Conservation (phyloP, 441 rosid genomes). For the Brassica balearica region DNA sequence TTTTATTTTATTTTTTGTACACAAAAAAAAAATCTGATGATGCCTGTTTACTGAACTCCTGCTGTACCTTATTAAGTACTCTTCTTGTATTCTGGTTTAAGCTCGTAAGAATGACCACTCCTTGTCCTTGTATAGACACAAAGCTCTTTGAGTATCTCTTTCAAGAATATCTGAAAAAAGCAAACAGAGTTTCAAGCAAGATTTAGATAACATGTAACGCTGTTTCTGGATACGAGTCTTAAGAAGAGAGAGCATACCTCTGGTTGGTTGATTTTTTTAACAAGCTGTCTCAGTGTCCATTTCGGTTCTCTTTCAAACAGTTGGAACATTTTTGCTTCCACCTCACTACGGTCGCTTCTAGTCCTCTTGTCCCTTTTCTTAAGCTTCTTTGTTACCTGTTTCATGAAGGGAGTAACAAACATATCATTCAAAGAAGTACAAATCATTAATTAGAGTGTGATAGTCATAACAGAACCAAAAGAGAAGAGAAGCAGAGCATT, state of each 20-base stretch:
- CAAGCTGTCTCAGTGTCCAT: conserved; percentile 1
- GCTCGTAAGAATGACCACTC: background rate
- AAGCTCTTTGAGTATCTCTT: background rate
- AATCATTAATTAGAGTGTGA: background rate
- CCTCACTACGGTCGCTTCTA: conserved; percentile 1
- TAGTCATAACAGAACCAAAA: background rate
- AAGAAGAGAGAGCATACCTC: conserved; percentile 8
- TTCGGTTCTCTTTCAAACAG: background rate
- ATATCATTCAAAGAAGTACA: background rate
- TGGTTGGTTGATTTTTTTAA: background rate
- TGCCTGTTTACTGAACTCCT: background rate
- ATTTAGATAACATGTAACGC: background rate
- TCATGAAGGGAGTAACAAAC: background rate
- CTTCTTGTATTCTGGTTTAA: conserved; percentile 1
- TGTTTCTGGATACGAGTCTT: background rate
- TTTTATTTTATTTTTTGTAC: background rate
- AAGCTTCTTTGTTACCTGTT: background rate
- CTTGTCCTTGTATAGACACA: conserved; percentile 1
- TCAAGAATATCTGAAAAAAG: background rate
- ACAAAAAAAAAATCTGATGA: background rate
- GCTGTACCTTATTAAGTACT: background rate
- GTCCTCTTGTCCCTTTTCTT: background rate
- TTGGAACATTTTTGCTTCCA: conserved; percentile 6
- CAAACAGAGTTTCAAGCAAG: background rate
- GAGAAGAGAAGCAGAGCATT: background rate